Conservation (phyloP, 2,329 filamentous ascomycete genomes). For the Pseudogymnoascus sp. region DNA sequence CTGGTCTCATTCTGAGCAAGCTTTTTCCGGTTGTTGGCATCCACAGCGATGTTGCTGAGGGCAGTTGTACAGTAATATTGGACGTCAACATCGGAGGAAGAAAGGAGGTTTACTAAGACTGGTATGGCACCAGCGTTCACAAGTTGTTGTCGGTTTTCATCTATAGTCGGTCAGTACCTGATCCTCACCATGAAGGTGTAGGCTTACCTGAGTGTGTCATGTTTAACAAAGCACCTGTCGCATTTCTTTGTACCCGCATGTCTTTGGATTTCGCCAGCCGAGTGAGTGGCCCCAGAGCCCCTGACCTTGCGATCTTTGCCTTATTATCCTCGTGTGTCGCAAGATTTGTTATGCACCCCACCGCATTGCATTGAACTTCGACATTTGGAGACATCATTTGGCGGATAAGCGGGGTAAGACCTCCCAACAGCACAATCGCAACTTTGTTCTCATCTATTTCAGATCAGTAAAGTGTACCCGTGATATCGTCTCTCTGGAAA, state of each 20-base stretch:
- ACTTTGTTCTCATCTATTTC: slow-evolving; percentile 92
- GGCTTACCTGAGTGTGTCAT: slow-evolving; percentile 94
- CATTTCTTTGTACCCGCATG: slow-evolving; percentile 96
- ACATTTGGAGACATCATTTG: slow-evolving; percentile 99
- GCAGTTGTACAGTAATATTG: slow-evolving; percentile 99
- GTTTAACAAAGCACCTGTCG: slow-evolving; percentile 89
- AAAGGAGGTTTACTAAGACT: slow-evolving; percentile 88
- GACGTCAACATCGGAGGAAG: slow-evolving; percentile 89
- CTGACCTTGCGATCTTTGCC: slow-evolving; percentile 93
- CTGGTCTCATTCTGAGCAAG: slow-evolving; percentile 85
- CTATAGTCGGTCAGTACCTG: slow-evolving; percentile 39
- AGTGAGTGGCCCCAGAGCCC: slow-evolving; percentile 83
- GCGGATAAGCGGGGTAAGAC: slow-evolving; percentile 82
- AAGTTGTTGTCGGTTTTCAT: slow-evolving; percentile 95
- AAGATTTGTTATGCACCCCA: slow-evolving; percentile 96
- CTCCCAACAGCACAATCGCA: slow-evolving; percentile 85
- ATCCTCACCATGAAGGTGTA: slow-evolving; percentile 14
- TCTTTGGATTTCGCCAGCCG: slow-evolving; percentile 93
- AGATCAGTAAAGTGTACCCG: slow-evolving; percentile 34
- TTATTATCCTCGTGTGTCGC: slow-evolving; percentile 99
- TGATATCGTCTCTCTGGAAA: background rate
- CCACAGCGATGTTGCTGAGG: slow-evolving; percentile 96
- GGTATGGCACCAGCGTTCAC: slow-evolving; percentile 97
- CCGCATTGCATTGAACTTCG: slow-evolving; percentile 97
- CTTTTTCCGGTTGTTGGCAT: slow-evolving; percentile 81